Evolutionary conservation across 139 green algal species (phyloP), one percentile per base, ranked within the genome.

Genomic region (Volvox reticuliferus): DNA sequence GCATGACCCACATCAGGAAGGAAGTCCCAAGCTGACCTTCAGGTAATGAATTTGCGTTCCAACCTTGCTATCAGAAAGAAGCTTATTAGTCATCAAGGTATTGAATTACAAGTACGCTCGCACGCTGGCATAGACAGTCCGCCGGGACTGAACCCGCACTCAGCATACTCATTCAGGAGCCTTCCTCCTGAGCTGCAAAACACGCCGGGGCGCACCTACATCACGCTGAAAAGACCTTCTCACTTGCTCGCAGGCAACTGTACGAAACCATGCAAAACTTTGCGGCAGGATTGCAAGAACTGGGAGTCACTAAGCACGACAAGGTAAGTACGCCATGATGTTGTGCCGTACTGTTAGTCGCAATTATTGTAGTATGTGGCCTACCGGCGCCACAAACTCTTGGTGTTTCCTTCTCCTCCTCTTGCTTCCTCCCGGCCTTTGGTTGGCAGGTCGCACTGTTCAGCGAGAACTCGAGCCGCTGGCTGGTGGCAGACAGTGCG

Each of bases 401-500:
- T 55, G 44, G 44, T 55, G 44, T 55, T 55, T 55, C 44, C 44
- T 55, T 55, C 44, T 5, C 44, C 44, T 55, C 9, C 1, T 50
- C 44, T 17, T 67, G 30, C 24, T 17, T 78, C 68, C 50, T 73
- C 19, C 37, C 55, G 55, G 35, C 44, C 33, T 22, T 55, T 55
- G n/a, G 3, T 50, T 21, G 24, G 35, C 92, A 95, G 92, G 95
- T 98, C 33, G 93, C 91, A 0, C 91, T 99, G 1, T 99, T 99
- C 93, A 93, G 94, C 35, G 97, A 99, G 90, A 98, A 97, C 89
- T 95, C 89, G 20, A 71, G 91, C 28, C 92, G 97, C 16, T 99
- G 97, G 97, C 91, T 99, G 36, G 91, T 99, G 30, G 97, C 97
- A 1, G 97, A 99, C 90, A 97, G 99, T 91, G 97, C 87, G 12